Evolutionary conservation across 345 rosid genomes (phyloP), one percentile per base, ranked within the genome.

Genomic region (Gossypium anomalum): DNA sequence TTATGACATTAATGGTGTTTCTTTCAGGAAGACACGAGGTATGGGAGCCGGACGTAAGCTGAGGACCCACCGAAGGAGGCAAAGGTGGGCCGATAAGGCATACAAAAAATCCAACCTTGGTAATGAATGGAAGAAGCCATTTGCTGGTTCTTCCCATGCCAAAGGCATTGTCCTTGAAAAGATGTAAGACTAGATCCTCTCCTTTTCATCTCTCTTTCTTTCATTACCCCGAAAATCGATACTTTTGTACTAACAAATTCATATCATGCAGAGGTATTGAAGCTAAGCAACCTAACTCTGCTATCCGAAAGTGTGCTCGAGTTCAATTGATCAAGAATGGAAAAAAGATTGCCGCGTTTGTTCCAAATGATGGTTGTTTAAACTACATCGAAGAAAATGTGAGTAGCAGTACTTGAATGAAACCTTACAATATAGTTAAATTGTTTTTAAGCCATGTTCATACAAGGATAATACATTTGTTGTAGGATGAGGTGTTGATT

Each of bases 401-500:
- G 69, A 80, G 89, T 76, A 0, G 19, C 27, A 25, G 22, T 47
- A 12, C 17, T 20, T 15, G 49, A 20, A 1, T 58, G 17, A 34
- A 23, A 20, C 49, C 44, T 3, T 58, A 12, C 17, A 2, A 25
- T 13, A 59, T 38, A 0, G 0, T 59, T 43, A 38, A 23, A 29
- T 4, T 4, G 38, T 19, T 16, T 47, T 47, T 23, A 47, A 67
- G 56, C 19, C 8, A 27, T 9, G 1, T 60, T 27, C 7, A 7
- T 64, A 11, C 20, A 10, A 38, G 44, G 43, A 34, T 52, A 51
- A 15, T 14, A 0, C 41, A 43, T 73, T 23, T n/a, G 10, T 67
- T 72, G n/a, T 74, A 89, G 93, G 91, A 89, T 77, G 93, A 89
- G 77, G 91, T 89, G 9, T 86, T 89, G 86, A 87, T 89, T 66